Evolutionary conservation across 2,329 filamentous ascomycete genomes (phyloP).

Genomic region (Aspergillus glaucus): DNA sequence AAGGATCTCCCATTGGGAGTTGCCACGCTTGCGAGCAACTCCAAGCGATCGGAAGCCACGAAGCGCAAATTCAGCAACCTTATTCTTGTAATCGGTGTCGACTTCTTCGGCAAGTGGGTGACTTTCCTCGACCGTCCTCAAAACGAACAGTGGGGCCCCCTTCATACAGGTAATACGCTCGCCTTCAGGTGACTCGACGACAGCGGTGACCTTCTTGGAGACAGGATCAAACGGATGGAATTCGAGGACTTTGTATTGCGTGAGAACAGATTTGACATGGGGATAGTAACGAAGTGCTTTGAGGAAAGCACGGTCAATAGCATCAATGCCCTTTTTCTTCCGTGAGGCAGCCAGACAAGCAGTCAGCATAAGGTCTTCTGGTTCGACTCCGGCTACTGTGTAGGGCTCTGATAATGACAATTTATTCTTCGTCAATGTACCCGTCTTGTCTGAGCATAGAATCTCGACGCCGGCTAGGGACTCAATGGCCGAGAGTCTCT

Average conservation of each 20-base stretch:
- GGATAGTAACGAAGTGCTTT: constrained; percentile 80
- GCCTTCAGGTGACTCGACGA: constrained; percentile 76
- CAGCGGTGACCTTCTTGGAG: constrained; percentile 82
- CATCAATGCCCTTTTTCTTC: constrained; percentile 94
- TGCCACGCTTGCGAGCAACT: constrained; percentile 81
- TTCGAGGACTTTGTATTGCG: constrained; percentile 76
- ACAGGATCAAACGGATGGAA: constrained; percentile 89
- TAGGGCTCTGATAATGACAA: constrained; percentile 80
- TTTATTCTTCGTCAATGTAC: constrained; percentile 92
- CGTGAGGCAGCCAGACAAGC: constrained; percentile 82
- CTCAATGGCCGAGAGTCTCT: constrained; percentile 88
- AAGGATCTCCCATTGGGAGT: constrained; percentile 80
- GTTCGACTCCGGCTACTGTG: constrained; percentile 72
- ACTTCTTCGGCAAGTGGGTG: constrained; percentile 70
- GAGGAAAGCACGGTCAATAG: constrained; percentile 91
- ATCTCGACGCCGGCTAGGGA: constrained; percentile 89
- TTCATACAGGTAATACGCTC: constrained; percentile 86
- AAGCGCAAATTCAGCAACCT: constrained; percentile 83
- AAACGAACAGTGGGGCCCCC: constrained; percentile 79
- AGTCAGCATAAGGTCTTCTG: constrained; percentile 86
- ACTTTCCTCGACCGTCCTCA: constrained; percentile 82
- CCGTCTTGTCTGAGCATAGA: constrained; percentile 90
- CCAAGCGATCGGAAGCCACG: constrained; percentile 92
- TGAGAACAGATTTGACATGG: constrained; percentile 69
- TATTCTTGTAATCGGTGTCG: constrained; percentile 82